Base-by-base conservation (phyloP, 2,329 filamentous ascomycete genomes). In the Drechslerella dactyloides region DNA sequence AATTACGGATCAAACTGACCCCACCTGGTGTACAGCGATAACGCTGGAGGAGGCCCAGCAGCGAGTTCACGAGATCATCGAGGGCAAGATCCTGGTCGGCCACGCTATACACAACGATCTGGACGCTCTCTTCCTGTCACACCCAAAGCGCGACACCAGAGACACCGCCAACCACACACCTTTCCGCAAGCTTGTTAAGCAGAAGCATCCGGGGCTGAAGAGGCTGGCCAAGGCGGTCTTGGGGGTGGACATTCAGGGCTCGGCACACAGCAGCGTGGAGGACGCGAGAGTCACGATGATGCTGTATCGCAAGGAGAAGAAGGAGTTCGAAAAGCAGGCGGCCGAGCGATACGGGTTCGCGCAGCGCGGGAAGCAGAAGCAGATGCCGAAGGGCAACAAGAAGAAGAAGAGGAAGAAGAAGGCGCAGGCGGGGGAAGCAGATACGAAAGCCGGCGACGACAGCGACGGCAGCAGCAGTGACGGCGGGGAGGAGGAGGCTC, bases 231-330 rank as follows among this genome's bases (percentile, higher is more conserved):
- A 81, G 65, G 82, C 87, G 77, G 77, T 88, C 6, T 77, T 89
- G 1, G 83, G 83, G 0, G 79, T 88, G 3, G 85, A 87, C 55
- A 88, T 90, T 59, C 87, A 90, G 75, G 81, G 79, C 19, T 87
- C 86, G 0, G 81, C 84, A 24, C 87, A 89, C 78, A 89, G 86
- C 1, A 89, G 87, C 78, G 81, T 89, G 74, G 83, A 89, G 81
- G 94, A 99, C 82, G 94, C 94, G 1, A 84, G 91, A 75, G 91
- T 90, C 3, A 89, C 92, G 0, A 97, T 99, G 92, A 81, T 93
- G 63, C 81, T 99, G 46, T 97, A 96, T 78, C 85, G 90, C 73
- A 86, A 87, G 75, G 86, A 92, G 78, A 97, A 97, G 81, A 83
- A 87, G 17, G 89, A 84, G 0, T 97, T 99, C 78, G 94, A 97